Conservation (phyloP, 2,329 filamentous ascomycete genomes). For the Cercospora janseana region DNA sequence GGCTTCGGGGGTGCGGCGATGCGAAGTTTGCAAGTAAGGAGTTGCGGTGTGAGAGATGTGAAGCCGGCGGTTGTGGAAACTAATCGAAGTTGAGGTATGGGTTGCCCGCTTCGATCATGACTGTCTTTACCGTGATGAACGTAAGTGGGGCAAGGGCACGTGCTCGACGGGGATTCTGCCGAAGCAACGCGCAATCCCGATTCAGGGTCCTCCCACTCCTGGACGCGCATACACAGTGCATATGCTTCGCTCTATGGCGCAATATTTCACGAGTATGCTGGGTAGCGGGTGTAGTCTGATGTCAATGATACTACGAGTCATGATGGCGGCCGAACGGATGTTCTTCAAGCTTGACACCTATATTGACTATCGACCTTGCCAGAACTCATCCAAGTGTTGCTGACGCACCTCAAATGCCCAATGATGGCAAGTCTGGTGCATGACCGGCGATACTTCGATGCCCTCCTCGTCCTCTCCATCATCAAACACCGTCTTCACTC, state of each 20-base stretch:
- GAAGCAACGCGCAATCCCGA: background rate
- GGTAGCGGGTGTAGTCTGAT: no score
- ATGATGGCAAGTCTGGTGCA: slow-evolving; percentile 58
- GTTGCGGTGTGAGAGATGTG: background rate
- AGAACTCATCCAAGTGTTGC: slow-evolving; percentile 51
- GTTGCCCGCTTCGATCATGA: background rate
- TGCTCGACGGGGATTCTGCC: background rate
- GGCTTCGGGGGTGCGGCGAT: background rate
- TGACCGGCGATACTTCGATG: slow-evolving; percentile 53
- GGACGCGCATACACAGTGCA: no score
- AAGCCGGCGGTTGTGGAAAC: background rate
- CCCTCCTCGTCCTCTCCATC: slow-evolving; percentile 43
- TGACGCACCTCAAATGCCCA: slow-evolving; percentile 56
- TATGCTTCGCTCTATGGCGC: no score
- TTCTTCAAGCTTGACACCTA: no score
- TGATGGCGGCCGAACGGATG: no score
- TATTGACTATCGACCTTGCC: slow-evolving; percentile 32
- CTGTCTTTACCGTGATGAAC: slow-evolving; percentile 6
- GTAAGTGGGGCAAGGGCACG: slow-evolving; percentile 1
- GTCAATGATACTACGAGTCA: no score
- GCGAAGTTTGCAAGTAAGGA: background rate
- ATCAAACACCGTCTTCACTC: slow-evolving; percentile 52
- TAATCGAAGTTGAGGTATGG: slow-evolving; percentile 1
- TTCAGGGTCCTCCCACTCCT: background rate
- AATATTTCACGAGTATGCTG: no score